Evolutionary conservation across 2,329 filamentous ascomycete species (phyloP).

Genomic region (Aspergillus tanneri): DNA sequence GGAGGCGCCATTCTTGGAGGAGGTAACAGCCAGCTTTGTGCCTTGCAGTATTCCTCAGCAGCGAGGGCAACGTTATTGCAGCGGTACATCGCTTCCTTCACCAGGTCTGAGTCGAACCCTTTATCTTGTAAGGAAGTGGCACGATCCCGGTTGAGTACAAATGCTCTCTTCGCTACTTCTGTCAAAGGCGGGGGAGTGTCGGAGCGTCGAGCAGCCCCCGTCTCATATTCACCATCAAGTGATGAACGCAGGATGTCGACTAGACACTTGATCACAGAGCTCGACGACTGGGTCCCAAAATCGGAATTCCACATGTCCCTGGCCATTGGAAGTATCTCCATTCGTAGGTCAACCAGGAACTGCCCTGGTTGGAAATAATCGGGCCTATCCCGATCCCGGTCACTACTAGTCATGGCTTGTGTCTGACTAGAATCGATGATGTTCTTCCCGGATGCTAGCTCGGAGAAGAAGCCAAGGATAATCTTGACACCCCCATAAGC

Average conservation of each 20-base stretch:
- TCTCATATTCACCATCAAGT: conserved; percentile 73
- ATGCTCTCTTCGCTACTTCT: conserved; percentile 51
- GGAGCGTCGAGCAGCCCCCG: conserved; percentile 59
- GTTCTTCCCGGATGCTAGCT: conserved; percentile 74
- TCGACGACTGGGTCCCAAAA: conserved; percentile 77
- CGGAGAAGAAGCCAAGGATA: conserved; percentile 76
- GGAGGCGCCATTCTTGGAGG: conserved; percentile 68
- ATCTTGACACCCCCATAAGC: conserved; percentile 70
- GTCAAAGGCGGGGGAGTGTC: conserved; percentile 57
- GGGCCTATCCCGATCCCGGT: conserved; percentile 56
- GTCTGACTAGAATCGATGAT: conserved; percentile 74
- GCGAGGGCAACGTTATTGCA: conserved; percentile 64
- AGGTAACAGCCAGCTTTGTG: conserved; percentile 58
- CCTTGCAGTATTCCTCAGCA: conserved; percentile 73
- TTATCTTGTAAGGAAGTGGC: conserved; percentile 47
- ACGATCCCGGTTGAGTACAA: conserved; percentile 52
- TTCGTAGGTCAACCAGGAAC: conserved; percentile 81
- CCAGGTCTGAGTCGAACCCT: conserved; percentile 61
- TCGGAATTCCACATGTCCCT: conserved; percentile 80
- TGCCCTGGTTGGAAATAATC: conserved; percentile 69
- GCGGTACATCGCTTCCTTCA: conserved; percentile 76
- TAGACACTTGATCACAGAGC: conserved; percentile 72
- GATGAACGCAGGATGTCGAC: conserved; percentile 81
- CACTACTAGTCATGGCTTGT: conserved; percentile 51
- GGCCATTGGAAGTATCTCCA: conserved; percentile 73